Evolutionary conservation across 2,329 filamentous ascomycete genomes (phyloP), one percentile per base, ranked within the genome.

Genomic region (Dactylellina leptospora): DNA sequence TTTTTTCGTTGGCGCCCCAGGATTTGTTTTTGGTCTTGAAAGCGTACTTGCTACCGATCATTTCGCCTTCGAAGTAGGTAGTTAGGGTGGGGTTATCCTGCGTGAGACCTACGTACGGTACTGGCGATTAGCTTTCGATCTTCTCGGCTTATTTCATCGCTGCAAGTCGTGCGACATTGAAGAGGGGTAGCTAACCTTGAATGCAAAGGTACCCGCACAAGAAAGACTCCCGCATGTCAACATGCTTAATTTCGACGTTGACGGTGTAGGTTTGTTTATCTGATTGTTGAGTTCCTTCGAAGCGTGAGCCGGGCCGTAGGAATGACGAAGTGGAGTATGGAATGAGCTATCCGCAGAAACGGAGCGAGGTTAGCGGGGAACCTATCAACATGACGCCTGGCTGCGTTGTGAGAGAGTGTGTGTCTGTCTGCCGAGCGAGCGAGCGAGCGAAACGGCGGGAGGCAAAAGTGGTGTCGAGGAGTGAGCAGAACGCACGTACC

Each of bases 21-120:
- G 88, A 87, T 64, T 91, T 86, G 79, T 97, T 91, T 75, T 90
- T 87, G 36, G 95, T 99, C 74, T 90, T 86, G 82, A 99, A 99
- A n/a, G 88, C 90, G 81, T 97, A 93, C 79, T 96, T 96, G 64
- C 88, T 89, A 51, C 95, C 95, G 75, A 99, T 97, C 60, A 99
- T 96, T 81, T 99, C 95, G 79, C 93, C 93, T 81, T 97, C 93
- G 77, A 99, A 99, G 79, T 96, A 99, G 0, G 95, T 99, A 6
- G 93, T 97, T 54, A 99, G 84, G n/a, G 93, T 97, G 10, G 93
- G 93, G 79, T 97, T 93, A 80, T 97, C 93, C 78, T 96, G 90
- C 0, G 95, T 97, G 13, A 99, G 84, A 56, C 93, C 93, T 97
- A 33, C 6, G 36, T n/a, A 40, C 18, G 36, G 13, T 47, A 23